Evolutionary conservation across 371 early-diverging fungal species (phyloP), one percentile per base, ranked within the genome.

Genomic region (Syncephalastrum racemosum): DNA sequence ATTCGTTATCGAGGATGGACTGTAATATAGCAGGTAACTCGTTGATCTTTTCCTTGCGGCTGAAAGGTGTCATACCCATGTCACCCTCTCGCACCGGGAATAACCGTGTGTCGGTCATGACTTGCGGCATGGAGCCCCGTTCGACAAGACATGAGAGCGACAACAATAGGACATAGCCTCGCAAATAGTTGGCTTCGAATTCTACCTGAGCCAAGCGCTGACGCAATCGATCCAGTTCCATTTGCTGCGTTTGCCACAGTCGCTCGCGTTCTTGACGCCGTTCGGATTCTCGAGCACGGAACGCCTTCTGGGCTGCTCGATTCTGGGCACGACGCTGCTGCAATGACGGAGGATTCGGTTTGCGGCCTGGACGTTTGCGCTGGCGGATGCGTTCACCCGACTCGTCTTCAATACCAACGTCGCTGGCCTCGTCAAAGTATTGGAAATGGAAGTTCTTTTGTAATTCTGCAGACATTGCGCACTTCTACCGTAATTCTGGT

Each of bases 271-370:
- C 70, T 43, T 63, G 53, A 31, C 49, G 46, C 16, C 66, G 54
- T 16, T 63, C 59, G 25, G 71, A 62, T 44, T 74, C 70, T 27
- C 75, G 50, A 48, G 68, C 75, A 8, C 75, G 64, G 48, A 74
- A 74, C 15, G 68, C 68, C 22, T 67, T 44, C 56, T 74, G 75
- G 1, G 75, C 71, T 18, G 66, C 71, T 52, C 75, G 56, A 23
- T 74, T 70, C 22, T 74, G 75, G 24, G 71, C 75, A 44, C 87
- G 89, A 18, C 75, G 62, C 52, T 68, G 68, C 45, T 68, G 71
- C 7, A 64, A 49, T 31, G 71, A 59, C 4, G 75, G 71, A 25
- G 75, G 75, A 31, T 74, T 74, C 16, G 71, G 69, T 27, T 74
- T 74, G 23, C 75, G 44, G n/a, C 75, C 75, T 14, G 75, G 75